phyloP scores from a whole-genome alignment of 2,329 filamentous ascomycete species.

The Didymellaceae sp. region DNA sequence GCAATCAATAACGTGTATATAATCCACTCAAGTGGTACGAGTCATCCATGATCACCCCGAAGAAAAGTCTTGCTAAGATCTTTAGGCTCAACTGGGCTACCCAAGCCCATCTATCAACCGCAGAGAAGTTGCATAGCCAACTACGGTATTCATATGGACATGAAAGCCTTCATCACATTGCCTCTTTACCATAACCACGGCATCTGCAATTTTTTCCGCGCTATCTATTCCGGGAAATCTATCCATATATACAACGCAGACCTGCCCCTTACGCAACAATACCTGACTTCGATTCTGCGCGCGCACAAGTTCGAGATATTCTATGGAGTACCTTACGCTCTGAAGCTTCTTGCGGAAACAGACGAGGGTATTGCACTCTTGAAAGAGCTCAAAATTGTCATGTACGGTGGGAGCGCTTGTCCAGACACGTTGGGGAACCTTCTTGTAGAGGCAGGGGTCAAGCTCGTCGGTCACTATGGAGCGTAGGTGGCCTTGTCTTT shows the following conservation, averaged over 20 bases:
- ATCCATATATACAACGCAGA: constrained; percentile 37
- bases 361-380: constrained; percentile 61
- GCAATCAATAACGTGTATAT: constrained; percentile 30
- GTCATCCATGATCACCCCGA: too few species aligned
- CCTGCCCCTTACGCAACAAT: constrained; percentile 28
- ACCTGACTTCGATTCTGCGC: constrained; percentile 25
- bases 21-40: constrained; percentile 33
- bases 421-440: constrained; percentile 65
- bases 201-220: constrained; percentile 36
- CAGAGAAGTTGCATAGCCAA: constrained; percentile 50
- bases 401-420: constrained; percentile 65
- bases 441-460: constrained; percentile 60
- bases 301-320: constrained; percentile 60
- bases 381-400: constrained; percentile 58
- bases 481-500: constrained; percentile 50
- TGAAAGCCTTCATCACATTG: constrained; percentile 33
- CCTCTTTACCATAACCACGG: constrained; percentile 37
- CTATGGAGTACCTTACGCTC: constrained; percentile 67
- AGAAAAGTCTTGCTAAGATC: background rate
- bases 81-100: constrained; percentile 63
- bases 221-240: constrained; percentile 31
- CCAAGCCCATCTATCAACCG: constrained; percentile 67
- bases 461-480: constrained; percentile 64
- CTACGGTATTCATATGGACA: constrained; percentile 28
- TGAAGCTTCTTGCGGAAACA: constrained; percentile 68